These are phyloP conservation scores for Kodamaea kakaduensis DNA, from an alignment of 805 yeast genomes.

Conservation along the genomic window DNA sequence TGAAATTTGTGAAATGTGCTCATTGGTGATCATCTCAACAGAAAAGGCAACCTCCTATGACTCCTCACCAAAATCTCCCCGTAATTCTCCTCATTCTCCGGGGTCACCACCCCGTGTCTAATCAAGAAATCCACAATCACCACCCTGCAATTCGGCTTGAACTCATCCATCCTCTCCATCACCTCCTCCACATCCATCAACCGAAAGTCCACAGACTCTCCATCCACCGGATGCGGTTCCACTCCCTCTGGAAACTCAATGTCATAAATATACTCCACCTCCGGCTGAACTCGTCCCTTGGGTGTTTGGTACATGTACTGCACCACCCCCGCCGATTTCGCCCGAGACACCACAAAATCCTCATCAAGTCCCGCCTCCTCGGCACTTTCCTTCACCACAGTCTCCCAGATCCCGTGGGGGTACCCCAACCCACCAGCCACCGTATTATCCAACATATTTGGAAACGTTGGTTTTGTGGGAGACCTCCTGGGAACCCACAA, in stretches of 20 bases:
- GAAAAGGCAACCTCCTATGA: conserved; percentile 73
- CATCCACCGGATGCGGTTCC: conserved; percentile 45
- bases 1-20: too few relatives aligned
- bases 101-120: conserved; percentile 72
- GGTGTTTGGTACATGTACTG: conserved; percentile 58
- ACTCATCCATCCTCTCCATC: conserved; percentile 49
- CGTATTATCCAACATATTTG: conserved; percentile 87
- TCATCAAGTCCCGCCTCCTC: conserved; percentile 85
- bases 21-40: conserved; percentile 37
- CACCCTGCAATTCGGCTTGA: conserved; percentile 86
- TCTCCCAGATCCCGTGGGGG: conserved; percentile 71
- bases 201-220: conserved; percentile 68
- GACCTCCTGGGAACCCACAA: conserved; percentile 88
- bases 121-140: conserved; percentile 79
- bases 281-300: conserved; percentile 75
- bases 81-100: conserved; percentile 64
- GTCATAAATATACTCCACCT: conserved; percentile 79
- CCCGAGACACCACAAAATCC: conserved; percentile 43
- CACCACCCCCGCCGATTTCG: conserved; percentile 58
- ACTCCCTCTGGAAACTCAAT: conserved; percentile 44
- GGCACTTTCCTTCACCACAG: conserved; percentile 76
- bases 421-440: conserved; percentile 93
- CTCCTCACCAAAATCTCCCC: conserved; percentile 53
- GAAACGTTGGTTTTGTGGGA: conserved; percentile 75
- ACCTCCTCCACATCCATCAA: conserved; percentile 62